phyloP scores from a whole-genome alignment of 192 early-diverging fungal genomes.

The Umbelopsis ramanniana region DNA sequence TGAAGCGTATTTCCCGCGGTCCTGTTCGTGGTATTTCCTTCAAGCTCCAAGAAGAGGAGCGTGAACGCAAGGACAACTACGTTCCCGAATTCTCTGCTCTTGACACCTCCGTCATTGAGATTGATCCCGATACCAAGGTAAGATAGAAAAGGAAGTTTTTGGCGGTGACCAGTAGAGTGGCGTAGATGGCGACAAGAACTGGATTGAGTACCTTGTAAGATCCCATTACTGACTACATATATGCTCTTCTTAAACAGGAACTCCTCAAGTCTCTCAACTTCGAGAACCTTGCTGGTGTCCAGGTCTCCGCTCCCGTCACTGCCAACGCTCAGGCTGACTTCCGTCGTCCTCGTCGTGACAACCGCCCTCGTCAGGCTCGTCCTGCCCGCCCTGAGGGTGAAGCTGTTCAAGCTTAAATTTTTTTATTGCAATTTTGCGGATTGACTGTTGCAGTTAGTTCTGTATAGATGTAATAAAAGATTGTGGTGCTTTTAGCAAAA shows the following conservation, averaged over 20 bases:
- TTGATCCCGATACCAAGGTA: slow-evolving; percentile 94
- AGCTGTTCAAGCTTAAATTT: slow-evolving; percentile 32
- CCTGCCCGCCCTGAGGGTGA: slow-evolving; percentile 26
- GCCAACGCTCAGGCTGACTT: slow-evolving; percentile 29
- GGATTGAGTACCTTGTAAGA: slow-evolving; percentile 12
- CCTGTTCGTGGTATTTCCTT: slow-evolving; percentile 99
- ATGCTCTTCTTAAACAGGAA: slow-evolving; percentile 50
- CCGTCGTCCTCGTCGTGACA: slow-evolving; percentile 39
- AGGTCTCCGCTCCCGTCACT: slow-evolving; percentile 58
- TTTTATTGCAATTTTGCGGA: slow-evolving; percentile 1
- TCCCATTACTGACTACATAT: neutral
- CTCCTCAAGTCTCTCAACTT: slow-evolving; percentile 97
- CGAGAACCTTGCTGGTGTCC: slow-evolving; percentile 87
- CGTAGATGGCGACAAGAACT: too few species aligned
- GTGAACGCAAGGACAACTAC: slow-evolving; percentile 99
- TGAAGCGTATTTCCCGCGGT: slow-evolving; percentile 98
- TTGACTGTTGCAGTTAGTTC: neutral
- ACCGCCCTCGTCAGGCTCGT: slow-evolving; percentile 32
- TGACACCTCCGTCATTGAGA: slow-evolving; percentile 86
- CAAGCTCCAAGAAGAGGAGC: slow-evolving; percentile 99
- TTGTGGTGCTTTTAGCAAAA: too few species aligned
- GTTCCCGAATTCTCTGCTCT: slow-evolving; percentile 99
- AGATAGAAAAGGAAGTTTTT: neutral
- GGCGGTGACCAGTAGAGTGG: neutral
- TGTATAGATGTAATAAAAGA: too few species aligned